Conservation (phyloP, 768 basidiomycete genomes). For the Strobilomyces dryophilus region DNA sequence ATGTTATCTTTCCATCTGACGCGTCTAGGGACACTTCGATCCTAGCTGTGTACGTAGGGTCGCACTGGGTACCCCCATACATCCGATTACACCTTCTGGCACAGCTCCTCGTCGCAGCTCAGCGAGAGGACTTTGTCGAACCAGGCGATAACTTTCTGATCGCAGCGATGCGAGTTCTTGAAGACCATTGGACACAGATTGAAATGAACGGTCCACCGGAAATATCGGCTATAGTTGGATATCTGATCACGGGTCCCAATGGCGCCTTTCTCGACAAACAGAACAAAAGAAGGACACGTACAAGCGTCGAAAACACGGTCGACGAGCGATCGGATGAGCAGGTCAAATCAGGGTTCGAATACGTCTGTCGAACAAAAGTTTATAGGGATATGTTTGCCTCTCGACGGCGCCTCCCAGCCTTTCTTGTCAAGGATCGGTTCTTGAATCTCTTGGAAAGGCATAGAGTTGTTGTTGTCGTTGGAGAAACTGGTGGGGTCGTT, state of each 20-base stretch:
- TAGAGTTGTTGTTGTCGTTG: conserved; percentile 79
- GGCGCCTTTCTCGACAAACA: not conserved
- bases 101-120: conserved; percentile 53
- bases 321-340: conserved; percentile 45
- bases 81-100: conserved; percentile 77
- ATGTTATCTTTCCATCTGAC: conserved; percentile 51
- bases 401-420: conserved; percentile 73
- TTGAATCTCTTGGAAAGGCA: conserved; percentile 51
- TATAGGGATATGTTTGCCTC: conserved; percentile 54
- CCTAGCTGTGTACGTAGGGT: conserved; percentile 74
- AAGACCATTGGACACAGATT: conserved; percentile 63
- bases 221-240: conserved; percentile 58
- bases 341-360: conserved; percentile 52
- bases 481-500: conserved; percentile 66
- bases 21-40: conserved; percentile 28
- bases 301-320: conserved; percentile 1
- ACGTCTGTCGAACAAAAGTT: conserved; percentile 38
- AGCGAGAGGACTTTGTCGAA: conserved; percentile 52
- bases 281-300: not conserved
- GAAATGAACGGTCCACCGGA: conserved; percentile 74
- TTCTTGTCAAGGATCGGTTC: conserved; percentile 60
- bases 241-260: conserved; percentile 4
- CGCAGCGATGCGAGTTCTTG: conserved; percentile 63
- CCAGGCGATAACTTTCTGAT: conserved; percentile 70
- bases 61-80: conserved; percentile 67